Percentiles rank a stretch among this genome's conserved stretches.
Evolutionary conservation across 257 asterid genomes (phyloP).

Genomic region (Plantago ovata): DNA sequence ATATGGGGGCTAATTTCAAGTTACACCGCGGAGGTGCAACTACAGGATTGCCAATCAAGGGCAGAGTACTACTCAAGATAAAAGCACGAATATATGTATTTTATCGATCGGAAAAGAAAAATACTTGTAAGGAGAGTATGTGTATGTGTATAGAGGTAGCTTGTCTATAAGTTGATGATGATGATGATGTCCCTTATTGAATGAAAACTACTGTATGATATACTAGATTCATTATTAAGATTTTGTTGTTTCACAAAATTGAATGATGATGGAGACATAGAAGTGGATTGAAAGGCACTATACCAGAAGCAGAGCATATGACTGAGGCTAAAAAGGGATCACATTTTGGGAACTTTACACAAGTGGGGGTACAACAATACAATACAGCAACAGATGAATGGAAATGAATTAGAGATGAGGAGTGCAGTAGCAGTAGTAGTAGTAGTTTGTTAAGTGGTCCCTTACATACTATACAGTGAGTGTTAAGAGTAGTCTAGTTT

Average conservation of each 20-base stretch:
- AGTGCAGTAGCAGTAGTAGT: conserved; percentile 23
- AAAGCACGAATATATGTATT: conserved; percentile 9
- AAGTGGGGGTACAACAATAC: conserved; percentile 28
- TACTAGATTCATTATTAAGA: neutral
- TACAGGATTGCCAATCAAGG: neutral
- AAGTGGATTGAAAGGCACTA: conserved; percentile 10
- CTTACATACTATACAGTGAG: neutral
- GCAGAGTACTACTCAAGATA: neutral
- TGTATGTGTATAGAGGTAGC: conserved; percentile 22
- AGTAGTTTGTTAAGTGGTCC: conserved; percentile 43
- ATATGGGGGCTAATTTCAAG: neutral
- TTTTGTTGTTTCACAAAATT: neutral
- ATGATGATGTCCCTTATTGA: conserved; percentile 15
- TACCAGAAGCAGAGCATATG: conserved; percentile 15
- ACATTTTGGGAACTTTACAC: conserved; percentile 29
- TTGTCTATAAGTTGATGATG: conserved; percentile 11
- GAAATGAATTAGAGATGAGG: conserved; percentile 22
- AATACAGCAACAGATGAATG: conserved; percentile 19
- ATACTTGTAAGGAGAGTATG: conserved; percentile 4
- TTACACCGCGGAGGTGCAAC: neutral
- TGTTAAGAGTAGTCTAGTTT: conserved; percentile 15
- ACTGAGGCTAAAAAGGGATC: conserved; percentile 24
- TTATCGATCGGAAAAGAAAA: neutral
- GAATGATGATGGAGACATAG: conserved; percentile 15
- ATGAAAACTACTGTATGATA: conserved; percentile 11